Evolutionary conservation across 805 yeast genomes (phyloP).

Genomic region (Henningerozyma blattae): DNA sequence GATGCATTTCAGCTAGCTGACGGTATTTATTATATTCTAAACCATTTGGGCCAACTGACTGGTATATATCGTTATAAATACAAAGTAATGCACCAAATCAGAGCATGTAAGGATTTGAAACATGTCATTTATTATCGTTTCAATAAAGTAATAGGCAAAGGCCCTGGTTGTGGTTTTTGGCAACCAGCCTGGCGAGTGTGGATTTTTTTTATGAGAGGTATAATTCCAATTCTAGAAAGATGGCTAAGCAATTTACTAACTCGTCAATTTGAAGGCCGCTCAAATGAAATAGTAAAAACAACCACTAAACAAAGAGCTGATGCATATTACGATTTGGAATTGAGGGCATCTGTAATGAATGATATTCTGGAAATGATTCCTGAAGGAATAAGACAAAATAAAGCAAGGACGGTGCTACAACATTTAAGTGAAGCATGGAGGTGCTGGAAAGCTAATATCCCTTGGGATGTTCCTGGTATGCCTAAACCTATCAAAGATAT

Average conservation of each 20-base stretch:
- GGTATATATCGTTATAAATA: constrained; percentile 96
- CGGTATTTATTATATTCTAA: constrained; percentile 79
- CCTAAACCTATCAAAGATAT: constrained; percentile 84
- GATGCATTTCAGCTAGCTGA: constrained; percentile 94
- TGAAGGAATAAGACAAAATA: constrained; percentile 78
- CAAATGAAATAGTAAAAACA: constrained; percentile 85
- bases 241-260: constrained; percentile 90
- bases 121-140: constrained; percentile 82
- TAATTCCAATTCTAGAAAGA: constrained; percentile 80
- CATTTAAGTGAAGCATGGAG: constrained; percentile 98
- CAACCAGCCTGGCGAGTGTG: constrained; percentile 98
- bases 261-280: constrained; percentile 93
- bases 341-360: constrained; percentile 88
- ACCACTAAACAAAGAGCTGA: constrained; percentile 93
- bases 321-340: constrained; percentile 85
- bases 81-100: constrained; percentile 94
- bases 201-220: constrained; percentile 86
- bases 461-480: constrained; percentile 95
- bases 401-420: constrained; percentile 77
- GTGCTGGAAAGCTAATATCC: constrained; percentile 98
- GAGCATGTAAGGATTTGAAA: constrained; percentile 90
- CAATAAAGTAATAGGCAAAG: constrained; percentile 82
- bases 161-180: constrained; percentile 99
- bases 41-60: constrained; percentile 90
- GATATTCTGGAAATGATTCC: constrained; percentile 97